Percentiles rank a stretch among this genome's conserved stretches.
Evolutionary conservation across 371 early-diverging fungal species (phyloP).

Genomic region (Apophysomyces trapeziformis): DNA sequence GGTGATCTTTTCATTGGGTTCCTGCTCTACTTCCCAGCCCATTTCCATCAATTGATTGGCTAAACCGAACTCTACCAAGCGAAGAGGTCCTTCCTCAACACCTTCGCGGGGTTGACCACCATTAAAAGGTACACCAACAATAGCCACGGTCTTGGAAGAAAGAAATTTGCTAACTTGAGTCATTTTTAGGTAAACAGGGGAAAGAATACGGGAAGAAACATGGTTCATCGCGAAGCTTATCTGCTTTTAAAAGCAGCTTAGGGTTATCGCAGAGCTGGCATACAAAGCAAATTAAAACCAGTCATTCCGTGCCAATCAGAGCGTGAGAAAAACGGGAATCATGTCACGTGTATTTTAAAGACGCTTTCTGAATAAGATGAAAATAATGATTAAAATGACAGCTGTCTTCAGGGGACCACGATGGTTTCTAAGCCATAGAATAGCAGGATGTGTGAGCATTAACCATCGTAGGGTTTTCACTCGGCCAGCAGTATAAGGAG

Average conservation of each 20-base stretch:
- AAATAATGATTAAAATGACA: constrained; percentile 18
- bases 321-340: constrained; percentile 22
- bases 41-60: constrained; percentile 81
- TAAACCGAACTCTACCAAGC: constrained; percentile 84
- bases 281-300: background rate
- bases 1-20: constrained; percentile 67
- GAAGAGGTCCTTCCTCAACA: constrained; percentile 89
- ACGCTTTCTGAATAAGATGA: constrained; percentile 22
- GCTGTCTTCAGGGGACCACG: constrained; percentile 23
- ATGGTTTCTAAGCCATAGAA: constrained; percentile 24
- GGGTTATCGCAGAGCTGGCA: background rate
- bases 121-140: constrained; percentile 72
- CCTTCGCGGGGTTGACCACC: constrained; percentile 85
- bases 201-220: background rate
- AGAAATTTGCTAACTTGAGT: constrained; percentile 28
- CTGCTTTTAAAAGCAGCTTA: constrained; percentile 3
- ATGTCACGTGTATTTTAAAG: constrained; percentile 20
- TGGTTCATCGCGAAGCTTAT: constrained; percentile 2
- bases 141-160: constrained; percentile 33
- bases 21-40: constrained; percentile 79
- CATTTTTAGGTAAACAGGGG: constrained; percentile 13
- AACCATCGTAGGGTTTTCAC: constrained; percentile 20
- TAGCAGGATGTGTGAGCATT: constrained; percentile 25
- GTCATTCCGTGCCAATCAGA: constrained; percentile 18
- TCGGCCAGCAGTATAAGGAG: constrained; percentile 25